These are phyloP conservation scores for Rubroboletus pulcherrimus DNA, from an alignment of 768 basidiomycete species.

Conservation along the genomic window DNA sequence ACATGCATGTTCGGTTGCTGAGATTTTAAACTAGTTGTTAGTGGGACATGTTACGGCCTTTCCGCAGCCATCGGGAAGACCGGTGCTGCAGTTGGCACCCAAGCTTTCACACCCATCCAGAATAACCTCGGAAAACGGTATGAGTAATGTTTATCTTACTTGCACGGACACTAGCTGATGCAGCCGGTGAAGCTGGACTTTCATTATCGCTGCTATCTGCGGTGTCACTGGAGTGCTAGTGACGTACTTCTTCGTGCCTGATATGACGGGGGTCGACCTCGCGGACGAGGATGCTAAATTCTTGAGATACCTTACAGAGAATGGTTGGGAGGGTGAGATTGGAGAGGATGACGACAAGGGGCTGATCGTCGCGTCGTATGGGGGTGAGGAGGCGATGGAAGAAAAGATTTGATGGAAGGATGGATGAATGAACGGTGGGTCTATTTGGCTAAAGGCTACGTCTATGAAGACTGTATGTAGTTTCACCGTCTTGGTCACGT, in stretches of 20 bases:
- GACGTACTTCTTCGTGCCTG: conserved; percentile 66
- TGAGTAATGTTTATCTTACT: conserved; percentile 8
- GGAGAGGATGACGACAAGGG: conserved; percentile 49
- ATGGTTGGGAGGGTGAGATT: conserved; percentile 64
- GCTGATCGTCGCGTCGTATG: conserved; percentile 18
- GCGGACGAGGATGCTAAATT: conserved; percentile 64
- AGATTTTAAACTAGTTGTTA: conserved; percentile 14
- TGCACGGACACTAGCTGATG: background rate
- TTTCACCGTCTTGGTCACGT: conserved; percentile 12
- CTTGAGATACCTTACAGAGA: conserved; percentile 52
- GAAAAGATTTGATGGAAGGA: conserved; percentile 6
- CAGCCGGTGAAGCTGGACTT: conserved; percentile 48
- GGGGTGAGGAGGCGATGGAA: conserved; percentile 12
- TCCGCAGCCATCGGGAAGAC: conserved; percentile 67
- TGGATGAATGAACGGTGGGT: too few species aligned
- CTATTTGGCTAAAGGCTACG: too few species aligned
- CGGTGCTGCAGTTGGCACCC: conserved; percentile 69
- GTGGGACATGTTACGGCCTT: conserved; percentile 68
- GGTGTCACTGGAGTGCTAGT: conserved; percentile 59
- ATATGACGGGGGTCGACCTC: conserved; percentile 64
- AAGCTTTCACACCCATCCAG: conserved; percentile 68
- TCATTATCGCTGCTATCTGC: conserved; percentile 67
- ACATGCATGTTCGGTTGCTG: background rate
- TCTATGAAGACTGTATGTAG: too few species aligned
- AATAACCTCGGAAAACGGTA: conserved; percentile 62